Conservation (phyloP, 2,329 filamentous ascomycete genomes). For the Colletotrichum plurivorum region DNA sequence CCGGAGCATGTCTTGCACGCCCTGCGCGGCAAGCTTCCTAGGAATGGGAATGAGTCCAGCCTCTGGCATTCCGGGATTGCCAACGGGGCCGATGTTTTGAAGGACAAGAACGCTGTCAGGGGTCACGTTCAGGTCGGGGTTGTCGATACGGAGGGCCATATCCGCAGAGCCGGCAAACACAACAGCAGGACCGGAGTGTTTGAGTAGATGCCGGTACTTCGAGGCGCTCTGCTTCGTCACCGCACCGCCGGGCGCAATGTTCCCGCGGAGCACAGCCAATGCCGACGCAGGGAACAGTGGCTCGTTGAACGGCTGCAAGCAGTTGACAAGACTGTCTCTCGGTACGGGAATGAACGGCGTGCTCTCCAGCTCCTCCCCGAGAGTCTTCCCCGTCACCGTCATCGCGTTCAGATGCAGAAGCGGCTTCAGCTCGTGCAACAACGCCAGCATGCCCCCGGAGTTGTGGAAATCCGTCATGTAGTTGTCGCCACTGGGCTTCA, state of each 20-base stretch:
- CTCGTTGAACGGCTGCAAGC: slow-evolving; percentile 75
- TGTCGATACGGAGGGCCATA: slow-evolving; percentile 74
- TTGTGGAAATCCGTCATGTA: slow-evolving; percentile 94
- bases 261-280: slow-evolving; percentile 85
- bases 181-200: slow-evolving; percentile 65
- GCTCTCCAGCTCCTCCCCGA: slow-evolving; percentile 83
- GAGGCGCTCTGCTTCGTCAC: slow-evolving; percentile 91
- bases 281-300: slow-evolving; percentile 83
- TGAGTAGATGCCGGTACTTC: slow-evolving; percentile 76
- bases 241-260: slow-evolving; percentile 85
- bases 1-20: slow-evolving; percentile 84
- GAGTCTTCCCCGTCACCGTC: slow-evolving; percentile 87
- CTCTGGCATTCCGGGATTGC: slow-evolving; percentile 94
- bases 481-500: slow-evolving; percentile 89
- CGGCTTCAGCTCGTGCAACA: slow-evolving; percentile 83
- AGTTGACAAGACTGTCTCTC: slow-evolving; percentile 48
- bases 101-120: slow-evolving; percentile 79
- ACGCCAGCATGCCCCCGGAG: slow-evolving; percentile 85
- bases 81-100: slow-evolving; percentile 90
- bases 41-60: slow-evolving; percentile 76
- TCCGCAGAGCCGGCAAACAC: slow-evolving; percentile 84
- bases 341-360: slow-evolving; percentile 72
- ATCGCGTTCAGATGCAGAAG: slow-evolving; percentile 82
- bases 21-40: slow-evolving; percentile 82
- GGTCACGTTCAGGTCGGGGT: slow-evolving; percentile 72